Conservation (phyloP, 768 basidiomycete species). For the Gloeophyllum trabeum region DNA sequence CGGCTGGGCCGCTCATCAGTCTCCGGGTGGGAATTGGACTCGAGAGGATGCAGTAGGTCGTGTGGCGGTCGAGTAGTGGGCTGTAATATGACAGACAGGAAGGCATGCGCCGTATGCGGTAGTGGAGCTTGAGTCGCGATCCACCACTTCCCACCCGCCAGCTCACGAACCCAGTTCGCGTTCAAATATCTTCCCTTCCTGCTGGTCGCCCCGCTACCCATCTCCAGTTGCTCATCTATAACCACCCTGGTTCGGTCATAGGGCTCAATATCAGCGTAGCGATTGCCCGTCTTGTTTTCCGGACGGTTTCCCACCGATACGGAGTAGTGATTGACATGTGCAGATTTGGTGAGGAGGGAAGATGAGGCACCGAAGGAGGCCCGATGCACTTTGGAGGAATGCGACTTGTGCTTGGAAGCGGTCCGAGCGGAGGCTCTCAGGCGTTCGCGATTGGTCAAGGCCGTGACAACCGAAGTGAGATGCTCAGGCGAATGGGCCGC, state of each 20-base stretch:
- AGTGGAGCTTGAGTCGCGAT: constrained; percentile 81
- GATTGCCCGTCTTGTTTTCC: constrained; percentile 40
- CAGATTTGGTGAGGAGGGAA: constrained; percentile 10
- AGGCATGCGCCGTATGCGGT: constrained; percentile 56
- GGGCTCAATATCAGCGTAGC: constrained; percentile 64
- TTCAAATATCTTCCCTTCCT: constrained; percentile 54
- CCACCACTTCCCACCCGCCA: constrained; percentile 66
- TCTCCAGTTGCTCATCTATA: constrained; percentile 15
- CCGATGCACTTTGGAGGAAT: constrained; percentile 12
- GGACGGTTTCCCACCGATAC: constrained; percentile 34
- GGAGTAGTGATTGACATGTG: constrained; percentile 39
- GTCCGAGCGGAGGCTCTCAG: constrained; percentile 20
- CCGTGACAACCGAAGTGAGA: constrained; percentile 19
- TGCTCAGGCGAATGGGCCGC: constrained; percentile 14
- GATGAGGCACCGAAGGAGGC: constrained; percentile 9
- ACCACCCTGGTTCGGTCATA: constrained; percentile 76
- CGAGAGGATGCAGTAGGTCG: constrained; percentile 18
- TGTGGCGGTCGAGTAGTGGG: constrained; percentile 22
- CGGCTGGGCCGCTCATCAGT: constrained; percentile 22
- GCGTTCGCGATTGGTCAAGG: constrained; percentile 26
- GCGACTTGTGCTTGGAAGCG: constrained; percentile 11
- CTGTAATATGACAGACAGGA: constrained; percentile 59
- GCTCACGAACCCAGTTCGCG: constrained; percentile 78
- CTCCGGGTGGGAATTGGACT: constrained; percentile 7
- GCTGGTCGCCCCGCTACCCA: constrained; percentile 8